These are phyloP conservation scores for Trametes maxima DNA, from an alignment of 768 basidiomycete genomes.

Conservation along the genomic window DNA sequence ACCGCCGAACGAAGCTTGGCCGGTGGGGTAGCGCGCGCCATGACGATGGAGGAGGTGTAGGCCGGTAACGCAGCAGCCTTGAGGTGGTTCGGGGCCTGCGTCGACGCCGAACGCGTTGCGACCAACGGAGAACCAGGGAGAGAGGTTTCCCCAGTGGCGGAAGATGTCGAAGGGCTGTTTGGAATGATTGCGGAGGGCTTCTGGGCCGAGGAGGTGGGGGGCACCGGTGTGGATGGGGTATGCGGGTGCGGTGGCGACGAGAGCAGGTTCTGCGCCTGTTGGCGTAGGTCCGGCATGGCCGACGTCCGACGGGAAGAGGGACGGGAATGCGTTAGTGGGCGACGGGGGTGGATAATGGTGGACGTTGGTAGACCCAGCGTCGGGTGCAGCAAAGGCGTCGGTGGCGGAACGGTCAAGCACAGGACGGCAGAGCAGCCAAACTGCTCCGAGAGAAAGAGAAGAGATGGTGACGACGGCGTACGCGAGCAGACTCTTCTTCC, in stretches of 20 bases:
- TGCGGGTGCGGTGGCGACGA: conserved; percentile 71
- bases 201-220: conserved; percentile 56
- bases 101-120: conserved; percentile 70
- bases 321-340: conserved; percentile 73
- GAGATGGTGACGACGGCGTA: too few species aligned
- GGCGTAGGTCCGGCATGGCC: conserved; percentile 79
- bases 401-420: too few species aligned
- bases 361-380: conserved; percentile 55
- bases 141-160: conserved; percentile 81
- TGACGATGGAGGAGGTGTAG: conserved; percentile 82
- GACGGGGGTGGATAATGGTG: conserved; percentile 72
- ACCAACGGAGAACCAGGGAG: conserved; percentile 82
- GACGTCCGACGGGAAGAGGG: conserved; percentile 74
- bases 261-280: conserved; percentile 75
- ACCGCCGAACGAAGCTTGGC: conserved; percentile 63
- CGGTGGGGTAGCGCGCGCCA: conserved; percentile 72
- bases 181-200: conserved; percentile 23
- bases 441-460: too few species aligned
- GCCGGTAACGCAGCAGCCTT: conserved; percentile 69
- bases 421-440: too few species aligned
- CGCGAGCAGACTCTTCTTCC: too few species aligned
- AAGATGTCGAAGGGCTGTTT: conserved; percentile 60
- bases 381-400: too few species aligned
- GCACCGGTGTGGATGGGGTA: conserved; percentile 78
- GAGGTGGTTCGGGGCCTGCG: conserved; percentile 68